Percentiles rank a stretch among this genome's conserved stretches.
phyloP scores from a whole-genome alignment of 306 rosid genomes.

The Begonia peltatifolia region DNA sequence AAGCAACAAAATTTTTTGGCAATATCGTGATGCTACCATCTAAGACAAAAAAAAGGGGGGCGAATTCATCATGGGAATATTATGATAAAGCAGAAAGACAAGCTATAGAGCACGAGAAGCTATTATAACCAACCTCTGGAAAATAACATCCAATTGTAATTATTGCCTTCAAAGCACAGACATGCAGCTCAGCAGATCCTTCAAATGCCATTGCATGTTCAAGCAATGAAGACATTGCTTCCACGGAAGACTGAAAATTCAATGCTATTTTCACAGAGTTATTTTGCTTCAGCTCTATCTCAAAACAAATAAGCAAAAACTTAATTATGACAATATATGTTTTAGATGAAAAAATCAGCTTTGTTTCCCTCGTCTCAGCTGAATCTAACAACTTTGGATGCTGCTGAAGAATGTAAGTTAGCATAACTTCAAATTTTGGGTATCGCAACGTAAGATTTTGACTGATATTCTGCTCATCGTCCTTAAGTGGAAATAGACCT shows the following conservation, averaged over 20 bases:
- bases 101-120: background rate
- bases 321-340: conserved; percentile 65
- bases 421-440: conserved; percentile 66
- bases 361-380: conserved; percentile 49
- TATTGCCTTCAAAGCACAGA: conserved; percentile 69
- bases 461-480: conserved; percentile 22
- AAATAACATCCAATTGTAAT: conserved; percentile 58
- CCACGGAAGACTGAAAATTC: conserved; percentile 39
- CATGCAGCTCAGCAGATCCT: conserved; percentile 86
- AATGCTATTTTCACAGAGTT: conserved; percentile 30
- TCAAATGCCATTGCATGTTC: conserved; percentile 86
- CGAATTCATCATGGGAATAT: background rate
- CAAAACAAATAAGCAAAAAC: conserved; percentile 67
- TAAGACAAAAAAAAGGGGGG: conserved; percentile 4
- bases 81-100: background rate
- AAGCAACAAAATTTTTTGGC: conserved; percentile 59
- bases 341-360: conserved; percentile 55
- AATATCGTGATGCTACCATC: conserved; percentile 62
- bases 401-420: conserved; percentile 57
- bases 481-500: conserved; percentile 55
- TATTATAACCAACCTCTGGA: conserved; percentile 49
- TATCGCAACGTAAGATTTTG: conserved; percentile 26
- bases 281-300: conserved; percentile 46
- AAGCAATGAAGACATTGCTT: conserved; percentile 48
- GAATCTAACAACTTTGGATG: conserved; percentile 65